These are phyloP conservation scores for Marasmius fiardii DNA, from an alignment of 1,284 basidiomycete genomes.

Conservation along the genomic window DNA sequence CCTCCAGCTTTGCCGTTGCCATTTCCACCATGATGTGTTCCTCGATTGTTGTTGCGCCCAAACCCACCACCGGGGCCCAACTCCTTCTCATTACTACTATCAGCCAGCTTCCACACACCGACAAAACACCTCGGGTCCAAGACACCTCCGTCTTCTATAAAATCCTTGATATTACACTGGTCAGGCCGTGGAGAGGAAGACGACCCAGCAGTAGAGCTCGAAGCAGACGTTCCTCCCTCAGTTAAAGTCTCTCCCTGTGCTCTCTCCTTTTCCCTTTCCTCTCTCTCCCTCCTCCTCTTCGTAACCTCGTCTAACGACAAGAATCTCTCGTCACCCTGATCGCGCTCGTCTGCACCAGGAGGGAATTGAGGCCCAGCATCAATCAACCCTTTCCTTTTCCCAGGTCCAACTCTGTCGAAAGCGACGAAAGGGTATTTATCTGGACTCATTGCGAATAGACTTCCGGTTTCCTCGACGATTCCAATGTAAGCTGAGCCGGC, in stretches of 20 bases:
- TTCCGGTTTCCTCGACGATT: constrained; percentile 64
- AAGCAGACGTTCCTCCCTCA: constrained; percentile 16
- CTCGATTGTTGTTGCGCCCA: background rate
- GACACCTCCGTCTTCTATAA: background rate
- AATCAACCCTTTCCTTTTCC: background rate
- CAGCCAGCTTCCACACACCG: constrained; percentile 53
- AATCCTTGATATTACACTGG: background rate
- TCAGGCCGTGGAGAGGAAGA: background rate
- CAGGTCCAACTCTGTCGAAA: constrained; percentile 43
- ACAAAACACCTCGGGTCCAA: constrained; percentile 54
- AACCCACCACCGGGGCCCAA: background rate
- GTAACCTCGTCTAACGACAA: constrained; percentile 33
- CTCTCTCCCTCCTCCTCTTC: constrained; percentile 21
- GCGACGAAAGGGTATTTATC: constrained; percentile 71
- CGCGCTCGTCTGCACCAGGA: background rate
- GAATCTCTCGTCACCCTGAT: constrained; percentile 27
- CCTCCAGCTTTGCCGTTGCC: background rate
- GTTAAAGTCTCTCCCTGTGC: constrained; percentile 19
- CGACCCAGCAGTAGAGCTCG: background rate
- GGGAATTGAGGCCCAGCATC: constrained; percentile 19
- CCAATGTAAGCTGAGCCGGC: constrained; percentile 69
- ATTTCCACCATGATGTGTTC: background rate
- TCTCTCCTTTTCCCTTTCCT: constrained; percentile 17
- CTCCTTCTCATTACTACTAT: constrained; percentile 20
- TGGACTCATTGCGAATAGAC: constrained; percentile 77